Percentiles rank a stretch among this genome's conserved stretches.
Conservation (phyloP, 768 basidiomycete genomes). For the Leccinum subgranulosum region DNA sequence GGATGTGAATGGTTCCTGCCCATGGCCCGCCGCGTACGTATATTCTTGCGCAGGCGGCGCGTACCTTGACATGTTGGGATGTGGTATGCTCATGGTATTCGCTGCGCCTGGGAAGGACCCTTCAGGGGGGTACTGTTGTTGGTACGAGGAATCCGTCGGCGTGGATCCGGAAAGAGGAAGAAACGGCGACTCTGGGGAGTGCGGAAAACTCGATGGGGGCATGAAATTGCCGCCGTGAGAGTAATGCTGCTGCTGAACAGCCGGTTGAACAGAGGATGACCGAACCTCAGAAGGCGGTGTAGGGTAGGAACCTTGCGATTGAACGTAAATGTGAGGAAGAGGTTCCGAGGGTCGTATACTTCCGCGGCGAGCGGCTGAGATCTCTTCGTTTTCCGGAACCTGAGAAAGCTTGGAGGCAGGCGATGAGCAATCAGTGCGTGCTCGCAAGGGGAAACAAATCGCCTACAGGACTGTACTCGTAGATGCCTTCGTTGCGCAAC, state of each 20-base stretch:
- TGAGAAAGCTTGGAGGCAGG: slow-evolving; percentile 14
- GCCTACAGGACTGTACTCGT: slow-evolving; percentile 26
- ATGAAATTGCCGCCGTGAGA: slow-evolving; percentile 13
- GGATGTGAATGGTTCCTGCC: slow-evolving; percentile 22
- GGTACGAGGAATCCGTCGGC: slow-evolving; percentile 13
- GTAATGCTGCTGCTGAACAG: slow-evolving; percentile 18
- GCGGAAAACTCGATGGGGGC: slow-evolving; percentile 10
- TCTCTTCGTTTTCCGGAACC: slow-evolving; percentile 22
- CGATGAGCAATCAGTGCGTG: background rate
- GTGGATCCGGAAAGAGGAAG: slow-evolving; percentile 9
- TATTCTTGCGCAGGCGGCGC: slow-evolving; percentile 19
- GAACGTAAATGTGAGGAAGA: slow-evolving; percentile 24
- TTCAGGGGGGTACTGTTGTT: slow-evolving; percentile 19
- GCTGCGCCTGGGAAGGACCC: slow-evolving; percentile 12
- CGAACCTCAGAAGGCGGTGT: slow-evolving; percentile 18
- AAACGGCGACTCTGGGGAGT: slow-evolving; percentile 17
- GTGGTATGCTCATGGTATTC: slow-evolving; percentile 12
- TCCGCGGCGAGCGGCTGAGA: slow-evolving; percentile 22
- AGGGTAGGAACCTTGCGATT: slow-evolving; percentile 14
- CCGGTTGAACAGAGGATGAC: slow-evolving; percentile 13
- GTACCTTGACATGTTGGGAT: slow-evolving; percentile 16
- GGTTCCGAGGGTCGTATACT: slow-evolving; percentile 23
- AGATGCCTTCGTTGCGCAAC: slow-evolving; percentile 25
- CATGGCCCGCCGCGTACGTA: slow-evolving; percentile 20
- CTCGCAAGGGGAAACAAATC: background rate